Base-by-base conservation (phyloP, 768 basidiomycete species). In the Boletellus sp. region DNA sequence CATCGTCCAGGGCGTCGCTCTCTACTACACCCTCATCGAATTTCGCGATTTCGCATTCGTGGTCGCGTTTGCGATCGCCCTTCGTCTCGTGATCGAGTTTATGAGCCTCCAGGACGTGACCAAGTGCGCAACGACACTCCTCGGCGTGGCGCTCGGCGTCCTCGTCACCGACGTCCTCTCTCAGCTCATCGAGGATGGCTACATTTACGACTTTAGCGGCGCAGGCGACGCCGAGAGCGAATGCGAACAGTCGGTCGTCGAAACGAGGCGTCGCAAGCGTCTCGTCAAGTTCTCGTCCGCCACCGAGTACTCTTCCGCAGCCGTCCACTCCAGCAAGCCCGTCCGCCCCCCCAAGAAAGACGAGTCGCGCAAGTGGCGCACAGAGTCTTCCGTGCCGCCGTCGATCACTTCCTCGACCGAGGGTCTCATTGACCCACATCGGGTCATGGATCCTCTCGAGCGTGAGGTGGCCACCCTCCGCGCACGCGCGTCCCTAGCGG, bases 401-500 rank as follows among this genome's bases (percentile, higher is more conserved):
- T 87, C 87, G 50, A 76, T 88, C 60, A 69, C 41, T n/a, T 85
- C 87, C 54, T 84, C 85, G 17, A 73, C 76, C 40, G 84, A 85
- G 23, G 84, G 84, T 46, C 72, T 80, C 56, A 72, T 87, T 53
- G 83, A 82, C 37, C 78, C 81, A 6, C 72, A 74, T 35, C 69
- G 77, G 23, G 72, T 74, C 26, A 76, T 87, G 76, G 77, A 81
- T 19, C 82, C 84, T 7, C 68, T 80, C 31, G 85, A 90, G 59
- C 80, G 86, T 26, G 86, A 90, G 59, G 77, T 90, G n/a, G 83
- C 84, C 28, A 73, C 79, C 13, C 75, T 93, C 19, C 78, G 88
- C 42, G 82, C 87, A 41, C 79, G 87, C 23, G 90, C 90, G 8
- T 84, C 87, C 17, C 68, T 90, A 50, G 90, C 90, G 22, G 90